Base-by-base conservation (phyloP, 495 filamentous ascomycete genomes). In the Talaromyces proteolyticus region DNA sequence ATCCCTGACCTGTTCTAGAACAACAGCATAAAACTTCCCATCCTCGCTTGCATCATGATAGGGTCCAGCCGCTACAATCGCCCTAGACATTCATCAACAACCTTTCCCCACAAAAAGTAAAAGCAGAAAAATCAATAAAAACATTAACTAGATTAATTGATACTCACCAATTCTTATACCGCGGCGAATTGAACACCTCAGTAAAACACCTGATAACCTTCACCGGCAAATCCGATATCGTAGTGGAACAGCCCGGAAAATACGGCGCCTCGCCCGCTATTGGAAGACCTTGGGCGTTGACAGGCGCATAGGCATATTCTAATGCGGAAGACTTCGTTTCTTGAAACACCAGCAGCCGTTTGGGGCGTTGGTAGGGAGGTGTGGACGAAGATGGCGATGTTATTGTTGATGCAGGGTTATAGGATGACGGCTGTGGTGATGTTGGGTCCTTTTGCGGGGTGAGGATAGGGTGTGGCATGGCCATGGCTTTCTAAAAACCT, bases 141-240 rank as follows among this genome's bases (percentile, higher is more conserved):
- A n/a, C n/a, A n/a, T n/a, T n/a, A n/a, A n/a, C n/a, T n/a, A 21
- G 42, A 20, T 53, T 29, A 43, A 40, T 18, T 36, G 37, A 5
- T 10, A 69, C 68, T 26, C 60, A 73, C 70, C 70, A 74, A 18
- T 68, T 68, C 53, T 72, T 70, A 60, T 70, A 74, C 53, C 65
- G 72, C 1, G 64, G 64, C 47, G 62, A 61, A 59, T 74, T 74
- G 24, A 74, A 74, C 49, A 72, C 66, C 16, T 72, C 70, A 22
- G 70, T 74, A 57, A 74, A 74, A 8, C 61, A 64, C 39, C 52
- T 61, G 53, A 74, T 34, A 25, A 64, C 64, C 7, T 63, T 56
- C 49, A 74, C 49, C 22, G 70, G 70, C 43, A 74, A 42, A n/a
- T 69, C 61, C 40, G 72, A 43, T 7, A 74, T 66, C 16, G 64